Percentiles rank a stretch among this genome's conserved stretches.
Conservation (phyloP, 768 basidiomycete genomes). For the Paxillus ammoniavirescens region DNA sequence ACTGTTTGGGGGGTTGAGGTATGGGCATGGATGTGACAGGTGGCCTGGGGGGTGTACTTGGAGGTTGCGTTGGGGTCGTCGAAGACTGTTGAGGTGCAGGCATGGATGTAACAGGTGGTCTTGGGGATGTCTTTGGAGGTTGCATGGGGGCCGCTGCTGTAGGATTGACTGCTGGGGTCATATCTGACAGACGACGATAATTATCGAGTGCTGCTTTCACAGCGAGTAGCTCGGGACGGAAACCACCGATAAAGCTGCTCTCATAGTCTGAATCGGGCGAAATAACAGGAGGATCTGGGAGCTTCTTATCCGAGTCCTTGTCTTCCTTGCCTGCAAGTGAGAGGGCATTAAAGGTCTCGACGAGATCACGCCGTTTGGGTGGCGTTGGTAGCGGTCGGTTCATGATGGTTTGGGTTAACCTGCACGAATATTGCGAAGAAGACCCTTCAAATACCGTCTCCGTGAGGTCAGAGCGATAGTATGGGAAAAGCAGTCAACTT, state of each 20-base stretch:
- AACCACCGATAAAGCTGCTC: conserved; percentile 51
- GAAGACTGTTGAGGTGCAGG: conserved; percentile 39
- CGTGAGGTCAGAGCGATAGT: no score
- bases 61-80: conserved; percentile 24
- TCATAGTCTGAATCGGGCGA: not conserved
- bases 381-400: conserved; percentile 13
- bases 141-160: conserved; percentile 4
- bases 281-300: conserved; percentile 8
- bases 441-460: not conserved
- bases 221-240: conserved; percentile 25
- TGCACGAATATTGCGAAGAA: conserved; percentile 8
- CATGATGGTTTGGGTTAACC: conserved; percentile 17
- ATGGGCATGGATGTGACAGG: conserved; percentile 36
- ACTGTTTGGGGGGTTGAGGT: conserved; percentile 31
- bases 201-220: conserved; percentile 8
- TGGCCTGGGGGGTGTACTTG: conserved; percentile 16
- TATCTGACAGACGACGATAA: conserved; percentile 8
- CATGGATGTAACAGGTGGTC: conserved; percentile 29
- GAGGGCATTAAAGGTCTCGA: conserved; percentile 33
- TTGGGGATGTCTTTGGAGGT: conserved; percentile 17
- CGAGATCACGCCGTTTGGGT: conserved; percentile 25
- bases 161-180: conserved; percentile 6
- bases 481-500: no score
- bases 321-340: conserved; percentile 25
- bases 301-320: conserved; percentile 6